Evolutionary conservation across 495 filamentous ascomycete genomes (phyloP).

Genomic region (Geoglossum glabrum): DNA sequence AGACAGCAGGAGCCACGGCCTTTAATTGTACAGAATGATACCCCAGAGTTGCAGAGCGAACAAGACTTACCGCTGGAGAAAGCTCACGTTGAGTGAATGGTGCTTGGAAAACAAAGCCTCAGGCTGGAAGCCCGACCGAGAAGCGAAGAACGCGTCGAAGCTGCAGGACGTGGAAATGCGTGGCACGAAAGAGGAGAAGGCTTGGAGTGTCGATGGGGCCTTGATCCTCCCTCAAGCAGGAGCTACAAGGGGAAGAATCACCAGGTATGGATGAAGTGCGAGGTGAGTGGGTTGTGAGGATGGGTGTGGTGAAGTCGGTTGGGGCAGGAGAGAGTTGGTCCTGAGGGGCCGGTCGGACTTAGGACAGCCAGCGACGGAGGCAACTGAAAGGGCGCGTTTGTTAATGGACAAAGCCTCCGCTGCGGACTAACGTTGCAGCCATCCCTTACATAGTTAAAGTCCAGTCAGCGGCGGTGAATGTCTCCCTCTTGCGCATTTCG

Average conservation of each 20-base stretch:
- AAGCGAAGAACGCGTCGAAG: conserved; percentile 1
- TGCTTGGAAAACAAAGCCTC: neutral
- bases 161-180: neutral
- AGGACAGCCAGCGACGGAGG: neutral
- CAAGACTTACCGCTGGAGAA: neutral
- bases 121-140: neutral
- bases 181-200: conserved; percentile 1
- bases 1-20: neutral
- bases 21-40: neutral
- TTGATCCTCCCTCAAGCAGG: neutral
- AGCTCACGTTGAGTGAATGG: neutral
- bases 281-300: neutral
- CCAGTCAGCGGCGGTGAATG: neutral
- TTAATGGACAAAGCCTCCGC: neutral
- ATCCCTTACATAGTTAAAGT: neutral
- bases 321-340: neutral
- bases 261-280: conserved; percentile 1
- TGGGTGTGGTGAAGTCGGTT: neutral
- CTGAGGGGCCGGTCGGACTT: neutral
- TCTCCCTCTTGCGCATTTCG: neutral
- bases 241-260: conserved; percentile 2
- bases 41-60: neutral
- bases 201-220: neutral
- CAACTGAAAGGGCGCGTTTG: conserved; percentile 1
- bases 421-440: neutral